Evolutionary conservation across 805 yeast genomes (phyloP).

Genomic region (Monosporozyma servazzii): DNA sequence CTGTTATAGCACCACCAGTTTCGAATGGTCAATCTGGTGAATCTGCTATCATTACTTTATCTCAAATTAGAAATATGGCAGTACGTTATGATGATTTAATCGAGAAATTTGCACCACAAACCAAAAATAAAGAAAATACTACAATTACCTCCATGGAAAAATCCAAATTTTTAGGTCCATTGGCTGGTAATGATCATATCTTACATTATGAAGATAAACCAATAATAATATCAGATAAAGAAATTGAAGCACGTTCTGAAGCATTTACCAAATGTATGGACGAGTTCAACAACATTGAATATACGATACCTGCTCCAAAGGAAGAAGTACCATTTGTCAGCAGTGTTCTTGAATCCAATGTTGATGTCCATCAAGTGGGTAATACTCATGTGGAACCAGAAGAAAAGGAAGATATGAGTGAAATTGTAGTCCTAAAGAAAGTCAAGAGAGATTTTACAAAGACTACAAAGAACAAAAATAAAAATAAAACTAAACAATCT

Average conservation of each 20-base stretch:
- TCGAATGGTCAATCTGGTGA: background rate
- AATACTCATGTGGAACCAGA: slow-evolving; percentile 1
- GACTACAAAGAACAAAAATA: slow-evolving; percentile 3
- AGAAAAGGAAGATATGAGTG: slow-evolving; percentile 25
- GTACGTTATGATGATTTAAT: background rate
- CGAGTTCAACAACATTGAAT: slow-evolving; percentile 12
- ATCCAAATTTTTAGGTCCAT: background rate
- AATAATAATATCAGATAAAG: slow-evolving; percentile 4
- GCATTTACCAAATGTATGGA: slow-evolving; percentile 10
- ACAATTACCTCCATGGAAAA: background rate
- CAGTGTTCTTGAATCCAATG: background rate
- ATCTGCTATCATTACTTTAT: background rate
- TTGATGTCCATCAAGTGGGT: background rate
- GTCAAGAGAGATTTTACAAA: slow-evolving; percentile 10
- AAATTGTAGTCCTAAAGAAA: slow-evolving; percentile 35
- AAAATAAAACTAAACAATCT: background rate
- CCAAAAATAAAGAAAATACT: background rate
- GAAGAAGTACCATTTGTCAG: slow-evolving; percentile 7
- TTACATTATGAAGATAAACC: slow-evolving; percentile 6
- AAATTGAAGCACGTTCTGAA: slow-evolving; percentile 12
- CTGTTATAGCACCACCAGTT: background rate
- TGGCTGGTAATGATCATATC: slow-evolving; percentile 1
- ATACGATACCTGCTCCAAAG: slow-evolving; percentile 5
- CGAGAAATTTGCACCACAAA: background rate
- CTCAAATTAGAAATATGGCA: slow-evolving; percentile 2